A percentile compares a stretch with the other conserved stretches of the same genome.
Conservation (phyloP, 305 asterid species). For the Fraxinus baroniana region DNA sequence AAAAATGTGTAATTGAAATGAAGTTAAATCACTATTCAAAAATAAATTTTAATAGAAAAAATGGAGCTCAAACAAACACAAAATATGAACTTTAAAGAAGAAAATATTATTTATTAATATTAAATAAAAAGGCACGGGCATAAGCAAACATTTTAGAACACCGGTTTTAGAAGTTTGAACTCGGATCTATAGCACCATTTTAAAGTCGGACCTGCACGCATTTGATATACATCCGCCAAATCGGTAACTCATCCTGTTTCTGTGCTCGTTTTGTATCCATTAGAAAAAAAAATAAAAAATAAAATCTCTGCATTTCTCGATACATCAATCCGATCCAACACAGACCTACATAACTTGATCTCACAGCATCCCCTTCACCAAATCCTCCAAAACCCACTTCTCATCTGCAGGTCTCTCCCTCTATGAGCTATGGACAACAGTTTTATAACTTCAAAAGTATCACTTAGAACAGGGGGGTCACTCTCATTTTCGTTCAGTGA, state of each 20-base stretch:
- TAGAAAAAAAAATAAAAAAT: background rate
- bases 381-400: constrained; percentile 15
- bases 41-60: too few relatives aligned
- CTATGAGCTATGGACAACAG: constrained; percentile 57
- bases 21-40: too few relatives aligned
- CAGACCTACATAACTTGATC: constrained; percentile 19
- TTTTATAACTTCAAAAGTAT: constrained; percentile 48
- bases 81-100: too few relatives aligned
- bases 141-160: too few relatives aligned
- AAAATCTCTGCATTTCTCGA: constrained; percentile 12
- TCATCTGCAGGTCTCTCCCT: constrained; percentile 34
- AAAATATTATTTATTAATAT: too few relatives aligned
- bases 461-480: constrained; percentile 52
- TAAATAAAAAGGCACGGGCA: too few relatives aligned
- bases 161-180: too few relatives aligned
- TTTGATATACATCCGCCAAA: background rate
- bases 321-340: constrained; percentile 3
- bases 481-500: constrained; percentile 43
- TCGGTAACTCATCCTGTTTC: background rate
- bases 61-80: too few relatives aligned
- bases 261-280: background rate
- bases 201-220: too few relatives aligned
- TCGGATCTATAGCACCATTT: too few relatives aligned
- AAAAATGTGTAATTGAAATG: too few relatives aligned
- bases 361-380: background rate